Evolutionary conservation across 1,284 basidiomycete genomes (phyloP).

Genomic region (Boletus austroedulis): DNA sequence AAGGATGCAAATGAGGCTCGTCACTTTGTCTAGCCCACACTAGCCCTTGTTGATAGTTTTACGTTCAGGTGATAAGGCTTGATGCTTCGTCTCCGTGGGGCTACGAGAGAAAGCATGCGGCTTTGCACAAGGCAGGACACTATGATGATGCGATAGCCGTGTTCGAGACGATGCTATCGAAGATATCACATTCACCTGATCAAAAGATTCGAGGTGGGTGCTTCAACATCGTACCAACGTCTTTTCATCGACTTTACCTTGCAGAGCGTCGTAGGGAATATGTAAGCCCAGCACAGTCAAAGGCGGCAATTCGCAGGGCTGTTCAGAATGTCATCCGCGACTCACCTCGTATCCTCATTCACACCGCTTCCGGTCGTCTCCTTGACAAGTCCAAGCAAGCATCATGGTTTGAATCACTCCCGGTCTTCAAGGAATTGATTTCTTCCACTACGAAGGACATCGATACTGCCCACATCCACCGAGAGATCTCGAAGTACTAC

Average conservation of each 20-base stretch:
- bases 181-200: background rate
- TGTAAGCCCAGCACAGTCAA: background rate
- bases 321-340: background rate
- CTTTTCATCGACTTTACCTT: no score
- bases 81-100: constrained; percentile 1
- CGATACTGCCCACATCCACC: background rate
- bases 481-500: background rate
- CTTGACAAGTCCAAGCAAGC: background rate
- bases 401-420: background rate
- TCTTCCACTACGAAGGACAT: background rate
- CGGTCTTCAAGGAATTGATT: background rate
- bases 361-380: background rate
- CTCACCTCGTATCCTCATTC: background rate
- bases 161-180: background rate
- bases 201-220: background rate
- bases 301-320: background rate
- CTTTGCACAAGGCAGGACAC: background rate
- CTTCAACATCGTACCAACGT: no score
- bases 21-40: no score
- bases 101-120: constrained; percentile 1
- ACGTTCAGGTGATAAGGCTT: background rate
- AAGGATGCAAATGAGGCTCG: background rate
- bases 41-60: background rate
- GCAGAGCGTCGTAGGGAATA: background rate
- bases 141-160: background rate